Evolutionary conservation across 176 grass and related monocot species (phyloP).

Genomic region (Lolium perenne): DNA sequence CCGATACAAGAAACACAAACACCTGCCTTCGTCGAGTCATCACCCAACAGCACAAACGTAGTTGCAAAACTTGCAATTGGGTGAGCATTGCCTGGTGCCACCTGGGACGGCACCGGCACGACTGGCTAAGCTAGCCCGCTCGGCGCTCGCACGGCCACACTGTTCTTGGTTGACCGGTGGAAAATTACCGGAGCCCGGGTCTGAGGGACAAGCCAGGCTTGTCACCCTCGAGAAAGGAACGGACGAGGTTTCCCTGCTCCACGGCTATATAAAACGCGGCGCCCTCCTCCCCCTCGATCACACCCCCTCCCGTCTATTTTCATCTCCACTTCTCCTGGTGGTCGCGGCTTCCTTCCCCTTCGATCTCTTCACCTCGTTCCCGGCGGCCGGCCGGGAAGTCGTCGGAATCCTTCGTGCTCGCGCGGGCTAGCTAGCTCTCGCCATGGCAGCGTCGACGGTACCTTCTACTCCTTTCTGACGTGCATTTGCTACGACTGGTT

Average conservation of each 20-base stretch:
- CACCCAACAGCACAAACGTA: no score
- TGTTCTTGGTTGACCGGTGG: not conserved
- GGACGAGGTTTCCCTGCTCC: not conserved
- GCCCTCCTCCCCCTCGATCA: not conserved
- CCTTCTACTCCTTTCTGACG: not conserved
- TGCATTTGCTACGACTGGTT: not conserved
- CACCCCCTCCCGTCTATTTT: not conserved
- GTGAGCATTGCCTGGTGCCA: no score
- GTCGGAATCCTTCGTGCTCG: not conserved
- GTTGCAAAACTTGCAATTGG: no score
- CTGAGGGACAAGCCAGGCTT: not conserved
- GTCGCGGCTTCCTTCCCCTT: not conserved
- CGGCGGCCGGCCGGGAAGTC: not conserved
- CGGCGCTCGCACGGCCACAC: no score
- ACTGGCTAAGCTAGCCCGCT: no score
- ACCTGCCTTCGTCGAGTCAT: no score
- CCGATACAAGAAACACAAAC: no score
- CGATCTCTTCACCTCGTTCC: not conserved
- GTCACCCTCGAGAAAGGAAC: not conserved
- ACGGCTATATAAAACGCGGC: not conserved
- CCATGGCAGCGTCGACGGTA: conserved; percentile 35
- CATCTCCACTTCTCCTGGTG: not conserved
- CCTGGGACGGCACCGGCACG: no score
- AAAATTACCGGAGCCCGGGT: not conserved
- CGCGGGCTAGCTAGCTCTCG: not conserved